Conservation (phyloP, 169 alveolate genomes). For the Plasmodium knowlesi region DNA sequence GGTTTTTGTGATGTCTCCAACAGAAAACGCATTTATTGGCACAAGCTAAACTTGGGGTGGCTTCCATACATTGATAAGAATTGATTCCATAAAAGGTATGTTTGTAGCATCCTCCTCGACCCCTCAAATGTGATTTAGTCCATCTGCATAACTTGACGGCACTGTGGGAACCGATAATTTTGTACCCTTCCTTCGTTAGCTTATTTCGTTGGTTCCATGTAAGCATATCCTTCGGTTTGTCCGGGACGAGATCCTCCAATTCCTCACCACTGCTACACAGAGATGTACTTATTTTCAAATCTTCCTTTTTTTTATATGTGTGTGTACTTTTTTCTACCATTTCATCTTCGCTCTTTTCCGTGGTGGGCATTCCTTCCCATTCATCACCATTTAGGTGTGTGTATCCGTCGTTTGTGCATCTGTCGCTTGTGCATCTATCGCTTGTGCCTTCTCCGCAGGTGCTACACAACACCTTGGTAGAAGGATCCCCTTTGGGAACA, state of each 20-base stretch:
- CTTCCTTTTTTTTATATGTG: no score
- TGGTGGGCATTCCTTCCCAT: background rate
- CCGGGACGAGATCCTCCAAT: conserved; percentile 76
- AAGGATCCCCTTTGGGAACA: background rate
- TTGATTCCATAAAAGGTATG: conserved; percentile 92
- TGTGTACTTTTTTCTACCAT: background rate
- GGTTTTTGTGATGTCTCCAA: conserved; percentile 94
- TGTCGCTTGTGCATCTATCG: background rate
- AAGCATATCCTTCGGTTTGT: conserved; percentile 74
- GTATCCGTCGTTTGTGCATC: background rate
- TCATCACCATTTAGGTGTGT: background rate
- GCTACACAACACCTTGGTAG: background rate
- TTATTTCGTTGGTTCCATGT: conserved; percentile 76
- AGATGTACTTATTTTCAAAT: background rate
- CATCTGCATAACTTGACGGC: conserved; percentile 93
- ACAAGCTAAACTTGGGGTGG: conserved; percentile 92
- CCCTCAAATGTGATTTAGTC: conserved; percentile 89
- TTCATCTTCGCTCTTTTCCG: background rate
- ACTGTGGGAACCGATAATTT: conserved; percentile 90
- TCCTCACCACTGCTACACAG: conserved; percentile 67
- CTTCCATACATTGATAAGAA: conserved; percentile 92
- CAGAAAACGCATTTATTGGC: conserved; percentile 94
- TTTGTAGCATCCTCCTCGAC: conserved; percentile 93
- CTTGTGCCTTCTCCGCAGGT: background rate
- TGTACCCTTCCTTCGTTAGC: conserved; percentile 85